Conservation (phyloP, 2,329 filamentous ascomycete species). For the Huntiella savannae region DNA sequence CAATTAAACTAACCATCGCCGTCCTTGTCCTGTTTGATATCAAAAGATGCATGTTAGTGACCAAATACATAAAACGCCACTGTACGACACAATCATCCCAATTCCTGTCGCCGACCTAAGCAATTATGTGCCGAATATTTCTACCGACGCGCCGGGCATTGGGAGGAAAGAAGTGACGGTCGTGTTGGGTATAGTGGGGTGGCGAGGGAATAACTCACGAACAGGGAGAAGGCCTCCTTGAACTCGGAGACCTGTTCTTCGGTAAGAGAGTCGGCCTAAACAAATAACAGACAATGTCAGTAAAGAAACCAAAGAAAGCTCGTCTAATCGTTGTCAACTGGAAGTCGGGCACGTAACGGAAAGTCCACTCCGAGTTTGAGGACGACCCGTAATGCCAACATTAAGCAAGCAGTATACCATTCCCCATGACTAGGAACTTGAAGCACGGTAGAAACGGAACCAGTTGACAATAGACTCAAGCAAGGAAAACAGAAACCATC, state of each 20-base stretch:
- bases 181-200: background rate
- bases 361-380: no score
- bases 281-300: constrained; percentile 12
- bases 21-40: constrained; percentile 54
- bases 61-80: no score
- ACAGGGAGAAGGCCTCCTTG: constrained; percentile 99
- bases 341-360: no score
- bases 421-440: no score
- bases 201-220: constrained; percentile 46
- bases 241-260: constrained; percentile 99
- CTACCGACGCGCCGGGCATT: background rate
- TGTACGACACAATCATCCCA: background rate
- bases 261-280: constrained; percentile 86
- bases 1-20: constrained; percentile 57
- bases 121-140: background rate
- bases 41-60: constrained; percentile 14
- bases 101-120: background rate
- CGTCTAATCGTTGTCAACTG: background rate
- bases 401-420: no score
- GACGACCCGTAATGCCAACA: no score
- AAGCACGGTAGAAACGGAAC: no score
- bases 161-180: background rate
- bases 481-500: background rate
- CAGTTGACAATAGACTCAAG: no score
- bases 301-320: background rate